phyloP scores from a whole-genome alignment of 83 land plant species.

The Picea abies region DNA sequence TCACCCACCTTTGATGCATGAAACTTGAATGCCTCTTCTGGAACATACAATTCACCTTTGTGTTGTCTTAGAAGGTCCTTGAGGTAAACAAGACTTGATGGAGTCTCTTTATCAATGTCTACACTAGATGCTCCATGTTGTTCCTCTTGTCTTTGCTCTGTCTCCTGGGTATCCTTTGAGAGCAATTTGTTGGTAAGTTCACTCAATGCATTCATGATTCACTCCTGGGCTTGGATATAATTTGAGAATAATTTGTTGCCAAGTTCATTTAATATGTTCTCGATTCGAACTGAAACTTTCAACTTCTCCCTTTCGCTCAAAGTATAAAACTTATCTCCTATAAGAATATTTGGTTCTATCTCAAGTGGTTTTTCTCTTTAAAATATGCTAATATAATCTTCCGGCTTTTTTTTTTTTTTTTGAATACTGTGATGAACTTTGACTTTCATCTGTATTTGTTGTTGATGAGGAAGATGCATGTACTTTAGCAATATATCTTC shows the following conservation, averaged over 20 bases:
- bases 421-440: neutral
- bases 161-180: neutral
- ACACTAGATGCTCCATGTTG: constrained; percentile 8
- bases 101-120: neutral
- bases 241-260: constrained; percentile 8
- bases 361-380: constrained; percentile 77
- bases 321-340: constrained; percentile 32
- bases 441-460: neutral
- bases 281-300: neutral
- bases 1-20: constrained; percentile 69
- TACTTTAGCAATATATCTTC: too few species aligned
- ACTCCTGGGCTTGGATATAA: constrained; percentile 13
- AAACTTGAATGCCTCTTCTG: constrained; percentile 68
- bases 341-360: constrained; percentile 51
- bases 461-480: too few species aligned
- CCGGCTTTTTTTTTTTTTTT: neutral
- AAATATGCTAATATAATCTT: constrained; percentile 57
- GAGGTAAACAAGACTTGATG: constrained; percentile 48
- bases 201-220: constrained; percentile 1
- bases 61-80: constrained; percentile 82
- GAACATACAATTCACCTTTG: constrained; percentile 90
- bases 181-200: constrained; percentile 6
- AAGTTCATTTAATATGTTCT: constrained; percentile 2
- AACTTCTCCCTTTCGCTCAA: constrained; percentile 49
- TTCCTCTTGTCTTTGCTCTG: constrained; percentile 8